phyloP scores from a whole-genome alignment of 78 protist genomes.

The Creolimax fragrantissima region DNA sequence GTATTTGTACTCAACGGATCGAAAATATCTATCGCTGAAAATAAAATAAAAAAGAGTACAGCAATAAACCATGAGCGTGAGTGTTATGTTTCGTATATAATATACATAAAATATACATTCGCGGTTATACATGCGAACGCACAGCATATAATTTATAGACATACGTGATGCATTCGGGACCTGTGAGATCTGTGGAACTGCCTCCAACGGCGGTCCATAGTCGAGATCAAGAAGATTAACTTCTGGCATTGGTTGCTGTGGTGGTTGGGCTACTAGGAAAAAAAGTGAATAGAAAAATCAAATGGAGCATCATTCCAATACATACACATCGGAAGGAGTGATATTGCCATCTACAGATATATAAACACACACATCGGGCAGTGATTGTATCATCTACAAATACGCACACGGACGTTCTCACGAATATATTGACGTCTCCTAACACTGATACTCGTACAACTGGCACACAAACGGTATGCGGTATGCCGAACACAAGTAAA shows the following conservation, averaged over 20 bases:
- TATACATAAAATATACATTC: too few species aligned
- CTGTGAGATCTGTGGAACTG: too few species aligned
- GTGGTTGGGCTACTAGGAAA: too few species aligned
- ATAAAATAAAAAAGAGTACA: too few species aligned
- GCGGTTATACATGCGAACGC: too few species aligned
- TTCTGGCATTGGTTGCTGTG: not conserved
- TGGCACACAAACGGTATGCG: not conserved
- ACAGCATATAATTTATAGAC: too few species aligned
- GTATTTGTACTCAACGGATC: too few species aligned
- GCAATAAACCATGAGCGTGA: too few species aligned
- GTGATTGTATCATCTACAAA: not conserved
- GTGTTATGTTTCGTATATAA: too few species aligned
- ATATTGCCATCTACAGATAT: not conserved
- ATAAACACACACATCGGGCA: not conserved
- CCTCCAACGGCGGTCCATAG: not conserved
- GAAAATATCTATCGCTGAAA: too few species aligned
- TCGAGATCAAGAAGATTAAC: not conserved
- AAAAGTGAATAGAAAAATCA: too few species aligned
- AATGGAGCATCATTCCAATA: not conserved
- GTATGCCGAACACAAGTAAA: not conserved
- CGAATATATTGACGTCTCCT: not conserved
- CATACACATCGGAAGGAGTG: not conserved
- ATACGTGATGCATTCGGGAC: too few species aligned
- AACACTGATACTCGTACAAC: not conserved
- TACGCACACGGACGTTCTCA: not conserved